Base-by-base conservation (phyloP, 2,329 filamentous ascomycete genomes). In the Penicillium sp. region DNA sequence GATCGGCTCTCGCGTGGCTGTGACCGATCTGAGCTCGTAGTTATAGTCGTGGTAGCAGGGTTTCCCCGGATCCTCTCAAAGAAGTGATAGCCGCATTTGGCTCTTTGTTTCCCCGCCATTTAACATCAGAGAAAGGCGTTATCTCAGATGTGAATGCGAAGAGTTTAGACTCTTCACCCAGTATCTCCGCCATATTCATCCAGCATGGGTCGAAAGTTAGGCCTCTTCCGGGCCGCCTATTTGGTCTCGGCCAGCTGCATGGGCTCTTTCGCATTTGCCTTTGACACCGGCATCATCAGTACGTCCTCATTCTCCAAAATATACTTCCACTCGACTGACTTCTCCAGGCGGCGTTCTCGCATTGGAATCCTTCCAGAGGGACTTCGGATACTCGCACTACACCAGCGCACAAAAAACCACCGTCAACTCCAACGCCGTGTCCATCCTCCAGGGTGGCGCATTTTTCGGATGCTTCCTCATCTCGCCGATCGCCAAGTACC, bases 381-480 rank as follows among this genome's bases (percentile, higher is more conserved):
- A 74, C 49, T 74, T 71, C 50, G 26, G 54, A 31, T 62, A 61
- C 32, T 24, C 40, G n/a, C 50, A 59, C 13, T 72, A 69, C 47
- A 62, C 61, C 16, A 62, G 62, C n/a, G 57, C 61, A 6, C 59
- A 72, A 41, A 63, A 67, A 42, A 74, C 71, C 1, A 65, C 62
- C 3, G 62, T 72, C 50, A 74, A 71, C 47, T 73, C 73, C 4
- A 72, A 77, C 40, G 70, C 73, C 28, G 73, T 77, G 16, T 70
- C 70, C 0, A 69, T 77, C 3, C 71, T 77, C 6, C 74, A 77
- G 43, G 71, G 73, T 1, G 75, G 75, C 18, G 74, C 74, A 29
- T 79, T 78, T 54, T 73, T 76, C 44, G 74, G 74, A 36, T 75
- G 74, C 47, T 73, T 77, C 45, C 55, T 69, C 43, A 72, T 74